These are phyloP conservation scores for Pichia heedii DNA, from an alignment of 805 yeast species.

Conservation along the genomic window DNA sequence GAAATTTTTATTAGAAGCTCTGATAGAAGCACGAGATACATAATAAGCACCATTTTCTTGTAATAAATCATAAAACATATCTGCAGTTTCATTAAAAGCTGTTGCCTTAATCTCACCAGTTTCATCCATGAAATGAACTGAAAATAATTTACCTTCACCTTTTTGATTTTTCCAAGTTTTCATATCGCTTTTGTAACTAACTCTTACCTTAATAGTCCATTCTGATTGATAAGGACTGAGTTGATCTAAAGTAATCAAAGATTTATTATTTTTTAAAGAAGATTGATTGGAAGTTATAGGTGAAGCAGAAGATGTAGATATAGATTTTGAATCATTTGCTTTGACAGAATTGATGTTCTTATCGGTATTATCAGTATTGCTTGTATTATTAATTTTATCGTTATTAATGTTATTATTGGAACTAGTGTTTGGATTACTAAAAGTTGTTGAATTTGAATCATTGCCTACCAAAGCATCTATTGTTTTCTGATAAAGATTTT, in stretches of 20 bases:
- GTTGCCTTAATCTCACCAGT: conserved; percentile 95
- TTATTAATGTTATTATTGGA: neutral
- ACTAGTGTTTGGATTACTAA: too few species aligned
- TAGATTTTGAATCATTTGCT: conserved; percentile 7
- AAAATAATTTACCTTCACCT: conserved; percentile 87
- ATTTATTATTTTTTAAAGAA: too few species aligned
- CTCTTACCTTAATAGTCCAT: conserved; percentile 93
- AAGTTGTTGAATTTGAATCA: neutral
- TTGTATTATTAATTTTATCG: neutral
- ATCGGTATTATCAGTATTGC: neutral
- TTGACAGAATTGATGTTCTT: neutral
- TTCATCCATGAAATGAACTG: conserved; percentile 82
- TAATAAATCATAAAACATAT: conserved; percentile 60
- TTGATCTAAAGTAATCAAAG: conserved; percentile 69
- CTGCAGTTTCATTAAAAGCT: conserved; percentile 84
- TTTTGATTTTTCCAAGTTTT: conserved; percentile 79
- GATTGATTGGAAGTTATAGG: conserved; percentile 9
- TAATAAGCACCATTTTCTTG: conserved; percentile 89
- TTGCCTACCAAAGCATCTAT: conserved; percentile 1
- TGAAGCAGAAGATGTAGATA: too few species aligned
- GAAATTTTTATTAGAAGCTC: conserved; percentile 78
- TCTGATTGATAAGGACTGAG: conserved; percentile 83
- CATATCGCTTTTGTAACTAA: conserved; percentile 77
- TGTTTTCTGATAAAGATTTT: conserved; percentile 26
- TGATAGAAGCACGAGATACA: conserved; percentile 71